Percentiles rank a stretch among this genome's conserved stretches.
Evolutionary conservation across 805 yeast species (phyloP).

Genomic region (Ogataea saltuana): DNA sequence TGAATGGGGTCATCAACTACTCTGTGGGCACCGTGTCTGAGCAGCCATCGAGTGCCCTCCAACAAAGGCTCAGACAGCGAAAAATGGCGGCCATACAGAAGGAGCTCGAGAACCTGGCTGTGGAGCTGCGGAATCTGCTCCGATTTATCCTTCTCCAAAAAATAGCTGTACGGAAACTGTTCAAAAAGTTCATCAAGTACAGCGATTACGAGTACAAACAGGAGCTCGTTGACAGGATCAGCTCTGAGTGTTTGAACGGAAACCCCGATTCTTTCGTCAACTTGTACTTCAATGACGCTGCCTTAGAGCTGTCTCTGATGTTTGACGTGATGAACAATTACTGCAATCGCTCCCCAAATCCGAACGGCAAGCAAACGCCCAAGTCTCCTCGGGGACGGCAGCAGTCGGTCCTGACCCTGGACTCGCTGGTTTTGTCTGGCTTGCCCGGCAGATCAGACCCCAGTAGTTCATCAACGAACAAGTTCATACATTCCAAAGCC

Average conservation of each 20-base stretch:
- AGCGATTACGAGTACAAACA: conserved; percentile 36
- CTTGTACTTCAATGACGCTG: conserved; percentile 58
- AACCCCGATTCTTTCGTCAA: conserved; percentile 59
- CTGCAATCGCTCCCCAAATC: conserved; percentile 6
- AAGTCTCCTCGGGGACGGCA: conserved; percentile 11
- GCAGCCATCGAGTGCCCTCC: conserved; percentile 8
- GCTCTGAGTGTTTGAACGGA: conserved; percentile 29
- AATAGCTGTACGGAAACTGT: conserved; percentile 68
- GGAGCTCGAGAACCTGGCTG: conserved; percentile 45
- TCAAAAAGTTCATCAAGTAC: conserved; percentile 65
- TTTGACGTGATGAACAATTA: conserved; percentile 47
- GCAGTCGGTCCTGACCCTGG: conserved; percentile 24
- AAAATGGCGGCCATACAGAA: conserved; percentile 30
- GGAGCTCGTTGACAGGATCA: conserved; percentile 36
- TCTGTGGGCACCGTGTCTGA: conserved; percentile 10
- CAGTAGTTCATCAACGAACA: conserved; percentile 10
- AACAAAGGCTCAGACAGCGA: conserved; percentile 25
- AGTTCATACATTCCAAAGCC: conserved; percentile 25
- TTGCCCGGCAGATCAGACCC: too few species aligned
- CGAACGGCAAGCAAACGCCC: too few species aligned
- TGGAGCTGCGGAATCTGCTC: conserved; percentile 62
- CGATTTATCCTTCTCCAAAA: conserved; percentile 72
- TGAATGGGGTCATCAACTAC: conserved; percentile 29
- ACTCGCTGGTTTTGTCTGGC: conserved; percentile 25
- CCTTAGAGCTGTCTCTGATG: conserved; percentile 57